Conservation (phyloP, 164 flowering plant species). For the Umbilicus rupestris region DNA sequence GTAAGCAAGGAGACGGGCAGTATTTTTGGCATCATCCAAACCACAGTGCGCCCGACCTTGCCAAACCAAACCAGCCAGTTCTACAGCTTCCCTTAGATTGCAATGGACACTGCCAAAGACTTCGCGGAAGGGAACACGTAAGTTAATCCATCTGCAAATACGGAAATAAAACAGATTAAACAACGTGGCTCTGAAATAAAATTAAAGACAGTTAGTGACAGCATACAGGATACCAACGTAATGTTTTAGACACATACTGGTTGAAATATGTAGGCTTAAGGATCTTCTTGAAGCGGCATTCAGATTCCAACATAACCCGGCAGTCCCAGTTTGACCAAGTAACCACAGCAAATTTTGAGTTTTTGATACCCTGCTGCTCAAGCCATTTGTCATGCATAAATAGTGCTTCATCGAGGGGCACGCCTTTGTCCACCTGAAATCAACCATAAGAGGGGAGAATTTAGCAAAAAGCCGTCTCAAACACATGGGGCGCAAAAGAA, state of each 20-base stretch:
- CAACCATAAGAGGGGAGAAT: neutral
- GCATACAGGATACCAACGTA: neutral
- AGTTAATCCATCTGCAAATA: slow-evolving; percentile 83
- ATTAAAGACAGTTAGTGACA: neutral
- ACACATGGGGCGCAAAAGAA: neutral
- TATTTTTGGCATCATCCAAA: slow-evolving; percentile 89
- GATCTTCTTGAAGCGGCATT: slow-evolving; percentile 82
- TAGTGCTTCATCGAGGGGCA: slow-evolving; percentile 72
- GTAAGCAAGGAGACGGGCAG: slow-evolving; percentile 70
- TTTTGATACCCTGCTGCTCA: slow-evolving; percentile 73
- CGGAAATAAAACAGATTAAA: neutral
- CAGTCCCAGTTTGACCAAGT: slow-evolving; percentile 99
- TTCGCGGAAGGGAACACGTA: slow-evolving; percentile 74
- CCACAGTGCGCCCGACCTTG: slow-evolving; percentile 98
- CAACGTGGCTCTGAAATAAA: neutral
- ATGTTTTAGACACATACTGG: slow-evolving; percentile 31
- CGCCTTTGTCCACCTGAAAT: slow-evolving; percentile 85
- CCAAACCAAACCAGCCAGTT: slow-evolving; percentile 83
- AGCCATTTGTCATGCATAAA: slow-evolving; percentile 91
- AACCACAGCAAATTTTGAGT: slow-evolving; percentile 82
- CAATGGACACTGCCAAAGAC: slow-evolving; percentile 69
- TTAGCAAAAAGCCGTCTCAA: neutral
- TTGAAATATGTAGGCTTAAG: slow-evolving; percentile 86
- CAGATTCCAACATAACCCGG: slow-evolving; percentile 86
- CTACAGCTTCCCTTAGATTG: slow-evolving; percentile 88